Evolutionary conservation across 352 stramenopile genomes (phyloP).

Genomic region (Pythium aphanidermatum): DNA sequence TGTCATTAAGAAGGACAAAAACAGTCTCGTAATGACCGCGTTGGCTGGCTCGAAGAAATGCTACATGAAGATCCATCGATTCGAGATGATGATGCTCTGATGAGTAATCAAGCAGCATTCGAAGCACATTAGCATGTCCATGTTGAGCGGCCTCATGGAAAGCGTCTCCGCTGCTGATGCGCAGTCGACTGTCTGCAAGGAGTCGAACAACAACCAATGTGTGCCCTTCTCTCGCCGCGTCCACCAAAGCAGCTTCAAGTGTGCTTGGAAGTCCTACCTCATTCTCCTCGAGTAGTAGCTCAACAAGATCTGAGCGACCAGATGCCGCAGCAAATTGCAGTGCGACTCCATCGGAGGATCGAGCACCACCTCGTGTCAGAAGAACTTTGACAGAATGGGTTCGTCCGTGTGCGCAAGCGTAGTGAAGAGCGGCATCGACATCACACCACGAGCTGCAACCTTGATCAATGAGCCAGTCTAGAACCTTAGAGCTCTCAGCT

Average conservation of each 20-base stretch:
- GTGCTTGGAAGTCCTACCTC: conserved; percentile 4
- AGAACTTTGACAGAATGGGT: conserved; percentile 2
- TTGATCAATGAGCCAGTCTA: conserved; percentile 5
- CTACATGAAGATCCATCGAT: conserved; percentile 1
- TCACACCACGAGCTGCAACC: not conserved
- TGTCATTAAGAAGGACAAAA: conserved; percentile 6
- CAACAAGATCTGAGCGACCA: conserved; percentile 4
- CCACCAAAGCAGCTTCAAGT: conserved; percentile 12
- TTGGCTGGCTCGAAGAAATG: not conserved
- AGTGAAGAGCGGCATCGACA: conserved; percentile 17
- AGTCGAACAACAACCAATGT: conserved; percentile 1
- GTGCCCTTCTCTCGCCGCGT: conserved; percentile 15
- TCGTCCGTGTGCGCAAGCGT: conserved; percentile 19
- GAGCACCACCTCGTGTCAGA: not conserved
- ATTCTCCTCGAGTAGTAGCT: conserved; percentile 8
- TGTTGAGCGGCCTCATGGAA: conserved; percentile 10
- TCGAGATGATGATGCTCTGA: not conserved
- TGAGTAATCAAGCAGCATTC: not conserved
- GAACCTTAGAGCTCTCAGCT: not conserved
- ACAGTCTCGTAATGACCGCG: conserved; percentile 10
- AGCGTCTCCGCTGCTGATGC: conserved; percentile 4
- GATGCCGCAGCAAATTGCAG: conserved; percentile 18
- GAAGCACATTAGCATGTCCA: conserved; percentile 6
- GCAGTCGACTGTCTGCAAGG: conserved; percentile 4
- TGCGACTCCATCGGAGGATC: conserved; percentile 5